These are phyloP conservation scores for Eucalyptus pumila DNA, from an alignment of 345 rosid genomes.

Conservation along the genomic window DNA sequence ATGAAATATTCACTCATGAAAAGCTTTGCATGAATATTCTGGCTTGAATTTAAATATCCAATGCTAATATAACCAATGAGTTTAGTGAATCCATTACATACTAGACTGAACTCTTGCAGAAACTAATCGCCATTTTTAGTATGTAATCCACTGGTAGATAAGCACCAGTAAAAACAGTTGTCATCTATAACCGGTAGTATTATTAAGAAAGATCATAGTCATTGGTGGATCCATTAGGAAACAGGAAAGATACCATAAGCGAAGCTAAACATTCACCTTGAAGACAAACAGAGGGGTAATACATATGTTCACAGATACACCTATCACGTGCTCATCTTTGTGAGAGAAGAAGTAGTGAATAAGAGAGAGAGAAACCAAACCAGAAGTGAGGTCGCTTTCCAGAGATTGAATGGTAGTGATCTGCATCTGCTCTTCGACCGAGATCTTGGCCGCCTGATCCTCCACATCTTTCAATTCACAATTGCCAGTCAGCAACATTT, in stretches of 20 bases:
- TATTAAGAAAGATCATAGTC: background rate
- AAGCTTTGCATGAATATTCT: background rate
- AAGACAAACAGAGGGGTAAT: background rate
- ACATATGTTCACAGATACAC: background rate
- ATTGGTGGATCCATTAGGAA: background rate
- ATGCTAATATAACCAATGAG: background rate
- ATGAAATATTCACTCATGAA: background rate
- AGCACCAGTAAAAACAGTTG: background rate
- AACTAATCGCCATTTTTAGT: background rate
- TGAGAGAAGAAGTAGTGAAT: background rate
- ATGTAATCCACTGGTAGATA: background rate
- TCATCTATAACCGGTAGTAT: background rate
- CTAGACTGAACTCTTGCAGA: background rate
- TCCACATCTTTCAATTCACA: slow-evolving; percentile 39
- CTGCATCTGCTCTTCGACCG: slow-evolving; percentile 62
- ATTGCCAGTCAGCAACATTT: background rate
- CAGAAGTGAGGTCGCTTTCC: slow-evolving; percentile 43
- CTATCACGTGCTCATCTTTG: background rate
- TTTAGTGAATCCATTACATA: background rate
- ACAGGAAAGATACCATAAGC: background rate
- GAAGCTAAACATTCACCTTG: background rate
- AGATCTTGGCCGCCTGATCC: slow-evolving; percentile 68
- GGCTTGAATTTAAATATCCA: background rate
- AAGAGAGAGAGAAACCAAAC: background rate
- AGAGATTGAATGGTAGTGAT: slow-evolving; percentile 40